Evolutionary conservation across 805 yeast genomes (phyloP), one percentile per base, ranked within the genome.

Genomic region (Candida pseudofarinosa): DNA sequence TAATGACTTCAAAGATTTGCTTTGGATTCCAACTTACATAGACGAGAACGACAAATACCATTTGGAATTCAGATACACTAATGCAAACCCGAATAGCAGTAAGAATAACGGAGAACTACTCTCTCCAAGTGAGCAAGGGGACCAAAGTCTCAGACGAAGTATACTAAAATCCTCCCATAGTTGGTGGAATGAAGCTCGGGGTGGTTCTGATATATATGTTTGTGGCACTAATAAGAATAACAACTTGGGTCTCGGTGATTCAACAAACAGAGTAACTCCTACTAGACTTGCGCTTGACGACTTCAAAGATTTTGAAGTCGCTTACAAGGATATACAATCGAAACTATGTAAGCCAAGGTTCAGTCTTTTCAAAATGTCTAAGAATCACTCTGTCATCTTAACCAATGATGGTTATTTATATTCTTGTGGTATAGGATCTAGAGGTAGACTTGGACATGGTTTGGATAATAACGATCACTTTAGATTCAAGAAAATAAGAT

Each of bases 391-490:
- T 0, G 60, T 83, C 1, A 56, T 83, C 0, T 50, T 83, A 4
- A 81, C 90, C 0, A 67, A 71, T 13, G 79, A 76, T 30, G 77
- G 77, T 4, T 71, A 74, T 39, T 50, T 88, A 0, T 79, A 65
- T 45, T 65, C 83, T 0, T 75, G 85, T 43, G 96, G 96, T 0
- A 71, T 78, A 33, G 83, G 85, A 4, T 69, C 83, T 1, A 67
- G 84, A 38, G 95, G 95, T 1, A 67, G 95, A 37, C 60, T 88
- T 15, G 96, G 95, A 0, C 73, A 76, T 46, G 67, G 67, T 1
- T 14, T 39, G 8, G 77, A 75, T 1, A 66, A 65, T 33, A 52
- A 50, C 30, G 65, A 62, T 33, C 70, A 67, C 41, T 76, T 73
- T 47, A 56, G 63, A 2, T 82, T 72, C 54, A 66, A 66, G 18